These are phyloP conservation scores for Fusarium sp. DNA, from an alignment of 2,329 filamentous ascomycete species.

Conservation along the genomic window DNA sequence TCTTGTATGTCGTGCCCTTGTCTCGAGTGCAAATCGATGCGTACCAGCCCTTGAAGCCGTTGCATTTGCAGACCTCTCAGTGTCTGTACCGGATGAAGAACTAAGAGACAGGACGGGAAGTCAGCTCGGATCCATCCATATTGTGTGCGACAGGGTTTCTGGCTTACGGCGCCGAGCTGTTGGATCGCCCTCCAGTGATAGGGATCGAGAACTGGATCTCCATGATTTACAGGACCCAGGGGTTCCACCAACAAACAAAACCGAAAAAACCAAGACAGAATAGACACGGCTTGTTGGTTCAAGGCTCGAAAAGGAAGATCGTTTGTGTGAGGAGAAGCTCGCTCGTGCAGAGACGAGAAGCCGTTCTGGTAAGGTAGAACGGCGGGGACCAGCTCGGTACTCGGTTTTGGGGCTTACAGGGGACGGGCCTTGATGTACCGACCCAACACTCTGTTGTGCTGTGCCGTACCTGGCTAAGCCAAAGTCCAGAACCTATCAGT, in stretches of 20 bases:
- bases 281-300: not conserved
- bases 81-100: slow-evolving; percentile 23
- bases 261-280: not conserved
- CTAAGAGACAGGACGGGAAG: slow-evolving; percentile 7
- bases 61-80: slow-evolving; percentile 28
- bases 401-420: slow-evolving; percentile 17
- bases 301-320: slow-evolving; percentile 5
- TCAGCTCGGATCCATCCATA: slow-evolving; percentile 7
- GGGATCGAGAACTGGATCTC: slow-evolving; percentile 53
- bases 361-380: slow-evolving; percentile 18
- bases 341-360: slow-evolving; percentile 23
- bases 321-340: slow-evolving; percentile 20
- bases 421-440: not conserved
- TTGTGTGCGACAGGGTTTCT: slow-evolving; percentile 13
- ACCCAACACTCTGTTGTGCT: not conserved
- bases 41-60: slow-evolving; percentile 41
- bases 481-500: not conserved
- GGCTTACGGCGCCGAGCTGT: slow-evolving; percentile 40
- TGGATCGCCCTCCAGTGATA: slow-evolving; percentile 34
- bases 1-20: slow-evolving; percentile 50
- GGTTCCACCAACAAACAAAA: slow-evolving; percentile 10
- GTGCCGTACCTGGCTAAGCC: slow-evolving; percentile 16
- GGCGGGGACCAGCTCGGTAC: slow-evolving; percentile 19
- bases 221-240: slow-evolving; percentile 38
- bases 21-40: slow-evolving; percentile 51